These are phyloP conservation scores for Gonium pectorale DNA, from an alignment of 139 green algal genomes.

Conservation along the genomic window DNA sequence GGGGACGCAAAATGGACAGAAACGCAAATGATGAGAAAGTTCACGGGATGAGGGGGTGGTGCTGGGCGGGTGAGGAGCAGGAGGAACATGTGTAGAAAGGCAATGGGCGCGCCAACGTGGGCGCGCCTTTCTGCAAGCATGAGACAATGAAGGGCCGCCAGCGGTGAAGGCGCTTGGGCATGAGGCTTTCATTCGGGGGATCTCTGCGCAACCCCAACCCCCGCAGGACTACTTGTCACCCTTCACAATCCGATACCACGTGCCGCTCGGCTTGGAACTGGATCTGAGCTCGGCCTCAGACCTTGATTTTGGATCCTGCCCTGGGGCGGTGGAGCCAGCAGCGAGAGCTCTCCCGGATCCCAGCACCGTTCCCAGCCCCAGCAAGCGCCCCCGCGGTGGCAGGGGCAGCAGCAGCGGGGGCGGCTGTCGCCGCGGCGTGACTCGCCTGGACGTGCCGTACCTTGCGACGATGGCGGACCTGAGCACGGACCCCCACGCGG, in stretches of 20 bases:
- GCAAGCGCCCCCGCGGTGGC: background rate
- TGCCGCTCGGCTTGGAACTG: constrained; percentile 56
- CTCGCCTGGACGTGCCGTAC: constrained; percentile 43
- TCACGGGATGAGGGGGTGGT: background rate
- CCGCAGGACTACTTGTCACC: constrained; percentile 54
- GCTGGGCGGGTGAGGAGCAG: too few relatives aligned
- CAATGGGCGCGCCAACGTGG: background rate
- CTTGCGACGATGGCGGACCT: background rate
- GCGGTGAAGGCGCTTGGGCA: too few relatives aligned
- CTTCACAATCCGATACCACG: constrained; percentile 63
- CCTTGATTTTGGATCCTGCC: too few relatives aligned
- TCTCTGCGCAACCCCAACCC: background rate
- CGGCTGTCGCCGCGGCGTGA: background rate
- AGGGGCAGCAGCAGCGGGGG: background rate
- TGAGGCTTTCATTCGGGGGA: background rate
- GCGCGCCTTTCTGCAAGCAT: background rate
- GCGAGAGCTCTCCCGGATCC: too few relatives aligned
- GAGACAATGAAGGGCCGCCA: too few relatives aligned
- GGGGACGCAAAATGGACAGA: too few relatives aligned
- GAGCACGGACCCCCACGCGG: background rate
- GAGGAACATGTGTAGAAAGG: too few relatives aligned
- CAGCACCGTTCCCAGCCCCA: too few relatives aligned
- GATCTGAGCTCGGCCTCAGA: too few relatives aligned
- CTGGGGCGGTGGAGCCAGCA: too few relatives aligned
- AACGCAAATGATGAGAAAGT: too few relatives aligned